Evolutionary conservation across 2,329 filamentous ascomycete species (phyloP), one percentile per base, ranked within the genome.

Genomic region (Fusarium poae): DNA sequence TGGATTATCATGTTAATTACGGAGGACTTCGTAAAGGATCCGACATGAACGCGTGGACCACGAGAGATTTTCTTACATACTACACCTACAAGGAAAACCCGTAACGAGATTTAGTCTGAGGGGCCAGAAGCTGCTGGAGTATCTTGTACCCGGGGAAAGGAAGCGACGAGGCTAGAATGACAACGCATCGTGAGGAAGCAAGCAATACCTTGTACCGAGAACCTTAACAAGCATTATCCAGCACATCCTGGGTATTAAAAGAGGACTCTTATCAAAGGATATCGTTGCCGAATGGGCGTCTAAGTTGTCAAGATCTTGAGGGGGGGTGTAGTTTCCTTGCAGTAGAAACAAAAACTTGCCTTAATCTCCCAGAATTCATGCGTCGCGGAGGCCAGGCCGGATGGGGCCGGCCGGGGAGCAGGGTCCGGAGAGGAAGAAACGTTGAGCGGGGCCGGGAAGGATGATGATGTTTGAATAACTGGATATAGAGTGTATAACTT

Each of bases 281-380:
- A 63, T 49, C 54, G 48, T 23, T 35, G 44, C 58, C 58, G 49
- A 44, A 20, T 39, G 44, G 49, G 48, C 34, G 51, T 42, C 51
- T 45, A 45, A 50, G 39, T 34, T 42, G 35, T 49, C 46, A 52
- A 52, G 65, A 71, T 62, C 66, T 64, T 39, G 44, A 30, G 57
- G 52, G 44, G 35, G 35, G 51, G 59, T 44, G 58, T 12, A 18
- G 18, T 30, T 37, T 16, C 46, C 46, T 15, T 50, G 32, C 21
- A 50, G 52, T 50, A 49, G 61, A 67, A 59, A 64, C 60, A 62
- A 46, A 46, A 46, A 13, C 21, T 29, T 39, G 37, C 48, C 27
- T 65, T 68, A 74, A 74, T 74, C 62, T 74, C 72, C 72, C 65
- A 70, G 57, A 58, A 70, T 74, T 74, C 62, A 74, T 74, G 72